These are phyloP conservation scores for Posidonia oceanica DNA, from an alignment of 116 monocot genomes.

Conservation along the genomic window DNA sequence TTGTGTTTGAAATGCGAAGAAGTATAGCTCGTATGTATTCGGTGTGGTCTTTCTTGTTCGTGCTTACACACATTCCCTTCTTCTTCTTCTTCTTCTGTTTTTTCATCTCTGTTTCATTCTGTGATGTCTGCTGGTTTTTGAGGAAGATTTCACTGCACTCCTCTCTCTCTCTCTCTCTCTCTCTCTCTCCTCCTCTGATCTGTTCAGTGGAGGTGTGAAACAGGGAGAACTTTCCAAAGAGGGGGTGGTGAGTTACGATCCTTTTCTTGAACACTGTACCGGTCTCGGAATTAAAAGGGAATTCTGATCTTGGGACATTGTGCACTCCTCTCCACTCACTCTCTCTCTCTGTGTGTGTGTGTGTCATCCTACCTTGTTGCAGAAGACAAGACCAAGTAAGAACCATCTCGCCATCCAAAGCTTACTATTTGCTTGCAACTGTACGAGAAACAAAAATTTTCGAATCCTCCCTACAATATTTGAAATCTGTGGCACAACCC, in stretches of 20 bases:
- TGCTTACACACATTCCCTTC: too few relatives aligned
- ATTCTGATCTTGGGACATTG: neutral
- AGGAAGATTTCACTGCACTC: too few relatives aligned
- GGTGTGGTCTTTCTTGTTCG: too few relatives aligned
- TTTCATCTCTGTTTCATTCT: too few relatives aligned
- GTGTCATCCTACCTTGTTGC: too few relatives aligned
- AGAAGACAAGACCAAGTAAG: constrained; percentile 9
- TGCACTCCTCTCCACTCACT: neutral
- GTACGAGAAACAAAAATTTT: neutral
- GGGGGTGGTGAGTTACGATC: neutral
- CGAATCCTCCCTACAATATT: too few relatives aligned
- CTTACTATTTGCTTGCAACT: neutral
- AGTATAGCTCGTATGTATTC: too few relatives aligned
- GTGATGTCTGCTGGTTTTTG: too few relatives aligned
- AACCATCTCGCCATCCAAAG: neutral
- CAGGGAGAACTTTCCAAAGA: neutral
- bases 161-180: too few relatives aligned
- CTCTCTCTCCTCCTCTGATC: neutral
- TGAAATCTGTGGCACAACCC: too few relatives aligned
- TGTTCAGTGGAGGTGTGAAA: neutral
- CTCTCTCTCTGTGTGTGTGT: neutral
- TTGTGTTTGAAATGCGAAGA: too few relatives aligned
- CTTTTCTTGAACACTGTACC: neutral
- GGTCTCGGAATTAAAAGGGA: constrained; percentile 2
- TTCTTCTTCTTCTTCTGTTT: too few relatives aligned